Conservation (phyloP, 2,329 filamentous ascomycete species). For the Fusarium sp. region DNA sequence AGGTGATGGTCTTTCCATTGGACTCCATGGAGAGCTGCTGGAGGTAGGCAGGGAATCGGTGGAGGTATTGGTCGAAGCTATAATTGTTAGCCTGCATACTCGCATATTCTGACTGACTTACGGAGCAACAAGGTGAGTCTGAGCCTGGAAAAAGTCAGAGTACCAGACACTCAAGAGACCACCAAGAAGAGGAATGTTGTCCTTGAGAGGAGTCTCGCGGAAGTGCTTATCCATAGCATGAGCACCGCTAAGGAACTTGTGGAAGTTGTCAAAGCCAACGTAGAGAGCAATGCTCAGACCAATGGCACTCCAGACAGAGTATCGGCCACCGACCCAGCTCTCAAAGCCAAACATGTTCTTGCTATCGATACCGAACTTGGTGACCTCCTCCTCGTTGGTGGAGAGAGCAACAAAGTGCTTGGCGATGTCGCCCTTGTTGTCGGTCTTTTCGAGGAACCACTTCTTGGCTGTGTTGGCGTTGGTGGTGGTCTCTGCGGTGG, state of each 20-base stretch:
- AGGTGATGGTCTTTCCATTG: slow-evolving; percentile 96
- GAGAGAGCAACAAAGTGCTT: slow-evolving; percentile 99
- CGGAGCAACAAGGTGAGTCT: slow-evolving; percentile 97
- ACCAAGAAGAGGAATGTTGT: slow-evolving; percentile 94
- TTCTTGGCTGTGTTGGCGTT: slow-evolving; percentile 97
- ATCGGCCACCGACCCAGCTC: slow-evolving; percentile 97
- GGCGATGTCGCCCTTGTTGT: slow-evolving; percentile 83
- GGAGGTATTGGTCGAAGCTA: slow-evolving; percentile 97
- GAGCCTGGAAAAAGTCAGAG: slow-evolving; percentile 97
- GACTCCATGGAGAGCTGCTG: slow-evolving; percentile 99
- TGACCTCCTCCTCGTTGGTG: slow-evolving; percentile 93
- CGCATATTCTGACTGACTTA: slow-evolving; percentile 57
- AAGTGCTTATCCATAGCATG: slow-evolving; percentile 99
- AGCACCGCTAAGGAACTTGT: slow-evolving; percentile 92
- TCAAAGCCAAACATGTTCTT: slow-evolving; percentile 99
- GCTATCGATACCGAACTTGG: slow-evolving; percentile 97
- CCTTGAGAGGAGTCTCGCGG: slow-evolving; percentile 84
- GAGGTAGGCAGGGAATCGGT: slow-evolving; percentile 98
- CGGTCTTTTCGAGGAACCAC: slow-evolving; percentile 90
- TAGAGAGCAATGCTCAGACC: slow-evolving; percentile 93
- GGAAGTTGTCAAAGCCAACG: slow-evolving; percentile 97
- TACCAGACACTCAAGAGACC: slow-evolving; percentile 98
- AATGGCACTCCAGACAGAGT: slow-evolving; percentile 99
- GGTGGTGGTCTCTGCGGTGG: slow-evolving; percentile 94
- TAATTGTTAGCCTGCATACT: slow-evolving; percentile 8